These are phyloP conservation scores for Aspergillus incahuasiensis DNA, from an alignment of 495 filamentous ascomycete species.

Conservation along the genomic window DNA sequence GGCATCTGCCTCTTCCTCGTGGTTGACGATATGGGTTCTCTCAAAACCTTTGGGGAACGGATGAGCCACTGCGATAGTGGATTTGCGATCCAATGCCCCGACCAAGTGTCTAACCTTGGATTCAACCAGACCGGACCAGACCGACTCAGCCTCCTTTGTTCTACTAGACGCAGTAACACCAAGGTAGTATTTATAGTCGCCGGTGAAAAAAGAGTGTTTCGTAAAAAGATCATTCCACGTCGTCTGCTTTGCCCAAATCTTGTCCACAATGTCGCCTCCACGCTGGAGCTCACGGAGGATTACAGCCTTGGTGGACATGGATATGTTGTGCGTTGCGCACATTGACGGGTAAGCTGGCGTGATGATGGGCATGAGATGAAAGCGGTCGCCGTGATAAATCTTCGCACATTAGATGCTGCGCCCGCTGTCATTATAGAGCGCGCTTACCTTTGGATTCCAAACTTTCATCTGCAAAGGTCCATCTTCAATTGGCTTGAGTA, in stretches of 20 bases:
- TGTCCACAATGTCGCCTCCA: slow-evolving; percentile 70
- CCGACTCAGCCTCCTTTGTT: slow-evolving; percentile 75
- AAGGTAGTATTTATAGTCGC: slow-evolving; percentile 91
- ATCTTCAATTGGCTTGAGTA: slow-evolving; percentile 85
- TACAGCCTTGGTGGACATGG: slow-evolving; percentile 74
- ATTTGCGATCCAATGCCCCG: slow-evolving; percentile 65
- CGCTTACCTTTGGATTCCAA: slow-evolving; percentile 85
- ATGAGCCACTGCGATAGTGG: slow-evolving; percentile 76
- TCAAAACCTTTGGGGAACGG: slow-evolving; percentile 93
- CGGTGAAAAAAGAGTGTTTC: slow-evolving; percentile 87
- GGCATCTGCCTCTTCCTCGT: slow-evolving; percentile 62
- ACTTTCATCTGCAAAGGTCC: slow-evolving; percentile 73
- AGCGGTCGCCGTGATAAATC: slow-evolving; percentile 75
- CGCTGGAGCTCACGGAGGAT: slow-evolving; percentile 78
- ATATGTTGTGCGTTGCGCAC: slow-evolving; percentile 94
- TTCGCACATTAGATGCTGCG: slow-evolving; percentile 23
- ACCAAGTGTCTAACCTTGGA: slow-evolving; percentile 86
- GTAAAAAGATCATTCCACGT: slow-evolving; percentile 85
- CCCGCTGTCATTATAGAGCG: background rate
- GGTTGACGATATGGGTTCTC: slow-evolving; percentile 67
- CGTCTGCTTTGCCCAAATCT: slow-evolving; percentile 68
- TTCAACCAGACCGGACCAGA: slow-evolving; percentile 89
- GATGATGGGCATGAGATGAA: slow-evolving; percentile 94
- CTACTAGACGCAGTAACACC: slow-evolving; percentile 80
- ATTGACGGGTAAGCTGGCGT: slow-evolving; percentile 94